A percentile compares a stretch with the other conserved stretches of the same genome.
Conservation (phyloP, 306 rosid genomes). For the Sicyos edulis region DNA sequence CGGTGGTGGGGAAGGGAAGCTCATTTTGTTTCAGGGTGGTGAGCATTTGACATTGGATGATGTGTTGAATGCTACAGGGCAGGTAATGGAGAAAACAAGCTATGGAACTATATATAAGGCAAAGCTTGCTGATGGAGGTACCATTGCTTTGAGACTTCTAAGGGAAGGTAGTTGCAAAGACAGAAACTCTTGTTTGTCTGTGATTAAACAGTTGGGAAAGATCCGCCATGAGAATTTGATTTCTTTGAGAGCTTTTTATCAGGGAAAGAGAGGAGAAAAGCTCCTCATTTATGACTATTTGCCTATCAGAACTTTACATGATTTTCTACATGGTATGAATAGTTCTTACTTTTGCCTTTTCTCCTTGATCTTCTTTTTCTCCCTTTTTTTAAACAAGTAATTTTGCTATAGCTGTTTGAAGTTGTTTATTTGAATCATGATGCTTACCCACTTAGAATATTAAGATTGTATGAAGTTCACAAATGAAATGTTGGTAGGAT, state of each 20-base stretch:
- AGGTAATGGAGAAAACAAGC: constrained; percentile 90
- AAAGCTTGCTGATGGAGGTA: constrained; percentile 86
- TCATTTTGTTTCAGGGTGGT: constrained; percentile 78
- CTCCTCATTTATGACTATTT: constrained; percentile 82
- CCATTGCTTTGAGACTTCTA: constrained; percentile 79
- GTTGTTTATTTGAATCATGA: not conserved
- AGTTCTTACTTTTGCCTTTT: not conserved
- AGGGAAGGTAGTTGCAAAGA: constrained; percentile 95
- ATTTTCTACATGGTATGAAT: constrained; percentile 74
- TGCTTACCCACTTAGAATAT: not conserved
- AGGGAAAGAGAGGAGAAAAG: constrained; percentile 96
- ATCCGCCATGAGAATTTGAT: constrained; percentile 91
- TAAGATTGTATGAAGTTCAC: not conserved
- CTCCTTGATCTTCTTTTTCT: not conserved
- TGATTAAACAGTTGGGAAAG: constrained; percentile 75
- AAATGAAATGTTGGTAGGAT: not conserved
- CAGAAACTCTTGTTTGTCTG: constrained; percentile 58
- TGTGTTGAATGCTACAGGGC: constrained; percentile 95
- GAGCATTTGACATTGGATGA: constrained; percentile 92
- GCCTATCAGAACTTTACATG: constrained; percentile 67
- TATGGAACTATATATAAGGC: constrained; percentile 97
- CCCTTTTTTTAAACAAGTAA: not conserved
- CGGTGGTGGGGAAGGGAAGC: constrained; percentile 72
- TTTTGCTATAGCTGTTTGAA: not conserved
- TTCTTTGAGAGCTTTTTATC: constrained; percentile 93